Evolutionary conservation across 73 alveolate genomes (phyloP), one percentile per base, ranked within the genome.

Genomic region (Paramecium sexaurelia): DNA sequence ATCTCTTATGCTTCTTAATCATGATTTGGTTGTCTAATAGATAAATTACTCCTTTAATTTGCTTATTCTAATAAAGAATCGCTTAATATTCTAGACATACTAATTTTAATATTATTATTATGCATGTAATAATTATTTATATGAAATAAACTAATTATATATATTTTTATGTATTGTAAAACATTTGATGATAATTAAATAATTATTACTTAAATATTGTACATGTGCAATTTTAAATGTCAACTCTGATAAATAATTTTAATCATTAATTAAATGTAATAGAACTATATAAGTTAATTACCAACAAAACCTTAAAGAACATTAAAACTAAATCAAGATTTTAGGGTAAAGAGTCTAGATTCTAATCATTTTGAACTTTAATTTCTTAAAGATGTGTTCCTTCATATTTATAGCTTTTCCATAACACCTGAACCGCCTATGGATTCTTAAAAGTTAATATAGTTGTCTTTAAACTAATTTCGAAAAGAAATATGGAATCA

Each of bases 51-150:
- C 43, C 7, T 61, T 5, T 61, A 8, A 61, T 61, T 61, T 19
- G 43, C 83, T 61, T 61, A 61, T 29, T 61, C 47, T 26, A 61
- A 32, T 61, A 61, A 61, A 32, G 83, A 61, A 61, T 61, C 83
- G 47, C 83, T 61, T 10, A 61, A 32, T 11, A 61, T 61, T 61
- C 83, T 61, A 61, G 83, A 61, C 83, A 61, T 61, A 17, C 67
- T 51, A 13, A 47, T 11, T 47, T n/a, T 10, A 47, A 47, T 17
- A 17, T 51, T 17, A 51, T 51, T 15, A 3, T 15, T 51, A n/a
- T 15, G 15, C 67, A 17, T 29, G 27, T 51, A 51, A 35, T 35
- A 35, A 35, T 35, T 35, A 35, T 35, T 35, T 4, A 35, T 35
- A 6, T 35, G 6, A 35, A 35, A 35, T 6, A n/a, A n/a, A n/a